Conservation (phyloP, 176 grass and related monocot genomes). For the Olyra latifolia region DNA sequence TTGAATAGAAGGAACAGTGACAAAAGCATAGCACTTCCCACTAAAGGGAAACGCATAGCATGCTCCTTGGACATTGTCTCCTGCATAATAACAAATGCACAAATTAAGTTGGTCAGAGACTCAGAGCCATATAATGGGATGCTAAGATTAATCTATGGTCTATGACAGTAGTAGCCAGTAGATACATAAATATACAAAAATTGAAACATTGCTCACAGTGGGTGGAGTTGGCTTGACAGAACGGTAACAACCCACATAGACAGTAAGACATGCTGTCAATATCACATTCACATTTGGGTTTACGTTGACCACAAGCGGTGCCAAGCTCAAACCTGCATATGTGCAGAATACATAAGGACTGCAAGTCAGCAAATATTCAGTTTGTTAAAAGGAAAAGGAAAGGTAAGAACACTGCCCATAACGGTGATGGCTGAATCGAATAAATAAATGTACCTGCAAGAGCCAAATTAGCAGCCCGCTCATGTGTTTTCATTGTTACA, state of each 20-base stretch:
- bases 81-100: constrained; percentile 39
- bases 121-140: background rate
- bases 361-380: background rate
- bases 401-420: background rate
- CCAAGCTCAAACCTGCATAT: constrained; percentile 66
- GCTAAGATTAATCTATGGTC: background rate
- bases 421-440: background rate
- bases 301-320: constrained; percentile 76
- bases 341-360: constrained; percentile 20
- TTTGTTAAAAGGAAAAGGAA: background rate
- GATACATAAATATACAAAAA: background rate
- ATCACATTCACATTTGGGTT: constrained; percentile 91
- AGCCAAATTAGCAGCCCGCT: constrained; percentile 66
- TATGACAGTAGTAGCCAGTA: background rate
- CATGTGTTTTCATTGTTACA: constrained; percentile 56
- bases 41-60: constrained; percentile 93
- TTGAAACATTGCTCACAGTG: constrained; percentile 49
- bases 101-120: background rate
- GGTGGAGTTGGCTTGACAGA: constrained; percentile 87
- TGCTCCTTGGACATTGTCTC: constrained; percentile 97
- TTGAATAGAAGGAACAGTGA: constrained; percentile 94
- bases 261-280: constrained; percentile 91
- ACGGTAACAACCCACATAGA: constrained; percentile 92
- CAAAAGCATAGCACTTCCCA: constrained; percentile 93
- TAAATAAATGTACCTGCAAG: constrained; percentile 56